phyloP scores from a whole-genome alignment of 1,139 yeast genomes.

The Geotrichum carabidarum region DNA sequence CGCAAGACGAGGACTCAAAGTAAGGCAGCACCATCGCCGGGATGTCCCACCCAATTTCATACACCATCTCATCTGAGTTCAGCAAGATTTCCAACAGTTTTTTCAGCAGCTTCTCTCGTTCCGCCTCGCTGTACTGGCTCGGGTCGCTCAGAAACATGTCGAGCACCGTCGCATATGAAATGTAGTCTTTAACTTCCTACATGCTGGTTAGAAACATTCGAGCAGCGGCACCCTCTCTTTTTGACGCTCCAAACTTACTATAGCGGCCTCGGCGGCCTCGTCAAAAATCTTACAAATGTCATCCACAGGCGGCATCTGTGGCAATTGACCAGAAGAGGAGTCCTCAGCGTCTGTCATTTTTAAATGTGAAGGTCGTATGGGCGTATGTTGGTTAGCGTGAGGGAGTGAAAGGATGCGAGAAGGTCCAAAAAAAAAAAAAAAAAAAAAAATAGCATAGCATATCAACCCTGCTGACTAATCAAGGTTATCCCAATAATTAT shows the following conservation, averaged over 20 bases:
- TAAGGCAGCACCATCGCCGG: slow-evolving; percentile 54
- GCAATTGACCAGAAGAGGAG: neutral
- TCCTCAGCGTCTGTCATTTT: neutral
- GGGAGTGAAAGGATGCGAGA: neutral
- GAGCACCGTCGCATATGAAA: slow-evolving; percentile 66
- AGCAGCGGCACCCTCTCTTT: neutral
- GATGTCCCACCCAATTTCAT: slow-evolving; percentile 84
- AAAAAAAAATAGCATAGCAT: no score
- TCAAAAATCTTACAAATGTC: slow-evolving; percentile 13
- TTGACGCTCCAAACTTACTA: slow-evolving; percentile 1
- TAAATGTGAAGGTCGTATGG: neutral
- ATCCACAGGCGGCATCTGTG: slow-evolving; percentile 5
- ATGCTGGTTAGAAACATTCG: no score
- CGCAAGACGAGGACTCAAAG: slow-evolving; percentile 26
- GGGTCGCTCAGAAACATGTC: slow-evolving; percentile 58
- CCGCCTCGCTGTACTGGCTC: slow-evolving; percentile 44
- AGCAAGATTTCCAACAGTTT: slow-evolving; percentile 43
- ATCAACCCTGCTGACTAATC: no score
- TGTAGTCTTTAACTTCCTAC: slow-evolving; percentile 48
- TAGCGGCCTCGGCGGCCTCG: slow-evolving; percentile 6
- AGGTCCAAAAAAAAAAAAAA: no score
- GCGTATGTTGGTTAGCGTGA: neutral
- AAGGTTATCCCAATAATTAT: no score
- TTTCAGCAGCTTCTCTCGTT: slow-evolving; percentile 44
- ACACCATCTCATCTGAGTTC: slow-evolving; percentile 42